These are phyloP conservation scores for Pseudogymnoascus sp. DNA, from an alignment of 2,329 filamentous ascomycete species.

Conservation along the genomic window DNA sequence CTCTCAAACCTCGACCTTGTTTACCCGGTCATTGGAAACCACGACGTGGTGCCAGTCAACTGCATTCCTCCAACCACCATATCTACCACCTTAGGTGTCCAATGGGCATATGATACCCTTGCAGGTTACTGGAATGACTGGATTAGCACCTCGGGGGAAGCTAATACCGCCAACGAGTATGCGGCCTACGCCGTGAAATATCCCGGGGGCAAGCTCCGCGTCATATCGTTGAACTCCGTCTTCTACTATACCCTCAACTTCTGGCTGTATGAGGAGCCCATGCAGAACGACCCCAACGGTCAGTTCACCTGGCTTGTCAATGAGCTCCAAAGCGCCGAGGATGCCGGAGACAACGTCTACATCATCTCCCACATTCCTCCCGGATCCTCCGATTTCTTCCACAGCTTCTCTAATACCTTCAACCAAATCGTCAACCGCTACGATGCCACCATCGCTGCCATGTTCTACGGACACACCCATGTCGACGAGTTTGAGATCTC, in stretches of 20 bases:
- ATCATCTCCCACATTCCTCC: slow-evolving; percentile 29
- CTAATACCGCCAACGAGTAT: slow-evolving; percentile 21
- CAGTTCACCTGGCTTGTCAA: slow-evolving; percentile 31
- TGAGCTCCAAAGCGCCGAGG: slow-evolving; percentile 31
- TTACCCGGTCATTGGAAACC: slow-evolving; percentile 33
- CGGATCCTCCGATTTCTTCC: slow-evolving; percentile 30
- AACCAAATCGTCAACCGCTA: slow-evolving; percentile 26
- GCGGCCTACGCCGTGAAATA: slow-evolving; percentile 31
- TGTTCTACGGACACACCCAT: slow-evolving; percentile 30
- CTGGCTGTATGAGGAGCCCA: slow-evolving; percentile 31
- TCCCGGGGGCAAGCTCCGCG: slow-evolving; percentile 26
- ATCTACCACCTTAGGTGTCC: slow-evolving; percentile 22
- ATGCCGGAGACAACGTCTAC: slow-evolving; percentile 31
- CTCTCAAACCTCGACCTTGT: slow-evolving; percentile 27
- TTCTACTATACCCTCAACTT: slow-evolving; percentile 35
- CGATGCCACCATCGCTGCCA: slow-evolving; percentile 25
- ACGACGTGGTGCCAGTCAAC: slow-evolving; percentile 31
- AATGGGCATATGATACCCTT: slow-evolving; percentile 33
- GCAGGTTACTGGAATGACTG: slow-evolving; percentile 28
- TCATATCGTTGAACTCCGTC: slow-evolving; percentile 36
- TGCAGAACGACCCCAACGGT: slow-evolving; percentile 30
- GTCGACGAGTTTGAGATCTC: slow-evolving; percentile 28
- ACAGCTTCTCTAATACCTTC: slow-evolving; percentile 29
- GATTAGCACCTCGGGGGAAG: slow-evolving; percentile 25
- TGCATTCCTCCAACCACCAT: slow-evolving; percentile 28